These are phyloP conservation scores for Trichoderma sp. DNA, from an alignment of 2,329 filamentous ascomycete genomes.

Conservation along the genomic window DNA sequence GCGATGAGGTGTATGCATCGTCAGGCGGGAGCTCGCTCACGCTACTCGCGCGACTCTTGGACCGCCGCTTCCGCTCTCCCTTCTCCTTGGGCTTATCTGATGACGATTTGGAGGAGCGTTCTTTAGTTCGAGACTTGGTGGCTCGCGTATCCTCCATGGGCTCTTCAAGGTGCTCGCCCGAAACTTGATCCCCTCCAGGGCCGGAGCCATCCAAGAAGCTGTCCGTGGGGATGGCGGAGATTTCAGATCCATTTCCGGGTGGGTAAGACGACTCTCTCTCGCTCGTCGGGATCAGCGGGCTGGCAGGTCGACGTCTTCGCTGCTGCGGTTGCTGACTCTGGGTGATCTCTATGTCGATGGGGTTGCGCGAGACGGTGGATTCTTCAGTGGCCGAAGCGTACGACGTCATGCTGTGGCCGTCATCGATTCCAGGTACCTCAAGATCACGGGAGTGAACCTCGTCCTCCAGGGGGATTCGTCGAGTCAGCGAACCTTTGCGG, in stretches of 20 bases:
- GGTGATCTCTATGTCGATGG: constrained; percentile 88
- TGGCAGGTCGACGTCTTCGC: constrained; percentile 65
- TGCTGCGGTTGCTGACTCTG: constrained; percentile 58
- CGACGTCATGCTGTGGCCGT: constrained; percentile 69
- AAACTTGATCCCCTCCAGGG: constrained; percentile 41
- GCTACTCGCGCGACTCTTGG: constrained; percentile 56
- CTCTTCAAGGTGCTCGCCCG: constrained; percentile 42
- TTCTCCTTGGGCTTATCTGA: constrained; percentile 50
- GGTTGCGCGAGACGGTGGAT: constrained; percentile 74
- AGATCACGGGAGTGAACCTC: constrained; percentile 45
- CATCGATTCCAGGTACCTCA: constrained; percentile 55
- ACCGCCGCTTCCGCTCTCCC: constrained; percentile 51
- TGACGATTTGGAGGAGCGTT: constrained; percentile 43
- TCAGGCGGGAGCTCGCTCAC: constrained; percentile 52
- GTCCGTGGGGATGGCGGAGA: constrained; percentile 72
- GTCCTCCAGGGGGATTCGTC: constrained; percentile 57
- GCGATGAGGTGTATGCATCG: constrained; percentile 47
- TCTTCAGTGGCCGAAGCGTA: constrained; percentile 79
- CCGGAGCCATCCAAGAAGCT: constrained; percentile 64
- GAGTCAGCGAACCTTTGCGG: constrained; percentile 64
- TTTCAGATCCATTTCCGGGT: constrained; percentile 73
- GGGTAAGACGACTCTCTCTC: constrained; percentile 65
- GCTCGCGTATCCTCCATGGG: constrained; percentile 48
- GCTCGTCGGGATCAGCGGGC: constrained; percentile 62
- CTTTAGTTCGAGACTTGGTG: constrained; percentile 50